Evolutionary conservation across 2,329 filamentous ascomycete genomes (phyloP).

Genomic region (Mollisiaceae sp.): DNA sequence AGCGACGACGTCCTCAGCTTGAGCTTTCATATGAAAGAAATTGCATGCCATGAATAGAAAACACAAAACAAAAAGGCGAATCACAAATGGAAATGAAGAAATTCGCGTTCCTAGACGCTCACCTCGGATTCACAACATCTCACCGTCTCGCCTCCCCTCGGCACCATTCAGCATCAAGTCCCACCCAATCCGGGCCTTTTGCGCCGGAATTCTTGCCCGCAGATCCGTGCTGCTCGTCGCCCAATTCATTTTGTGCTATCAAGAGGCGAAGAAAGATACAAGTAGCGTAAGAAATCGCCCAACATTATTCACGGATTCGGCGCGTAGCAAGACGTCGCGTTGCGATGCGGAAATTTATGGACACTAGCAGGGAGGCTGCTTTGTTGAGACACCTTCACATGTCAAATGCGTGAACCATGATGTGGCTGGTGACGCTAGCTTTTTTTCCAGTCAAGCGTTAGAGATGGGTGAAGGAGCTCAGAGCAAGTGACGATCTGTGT

Average conservation of each 20-base stretch:
- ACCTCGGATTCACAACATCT: conserved; percentile 3
- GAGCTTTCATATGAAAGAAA: neutral
- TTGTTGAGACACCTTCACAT: conserved; percentile 20
- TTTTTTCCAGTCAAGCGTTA: neutral
- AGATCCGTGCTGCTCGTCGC: conserved; percentile 11
- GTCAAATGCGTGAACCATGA: conserved; percentile 11
- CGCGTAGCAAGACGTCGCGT: neutral
- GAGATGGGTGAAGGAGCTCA: neutral
- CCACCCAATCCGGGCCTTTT: conserved; percentile 6
- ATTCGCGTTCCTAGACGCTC: neutral
- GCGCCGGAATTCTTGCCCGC: neutral
- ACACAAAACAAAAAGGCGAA: neutral
- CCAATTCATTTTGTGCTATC: neutral
- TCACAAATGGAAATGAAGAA: neutral
- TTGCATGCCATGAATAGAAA: neutral
- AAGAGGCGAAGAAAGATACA: conserved; percentile 7
- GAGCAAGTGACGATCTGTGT: neutral
- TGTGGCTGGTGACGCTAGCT: conserved; percentile 18
- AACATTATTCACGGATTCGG: conserved; percentile 5
- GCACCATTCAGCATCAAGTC: neutral
- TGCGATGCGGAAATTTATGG: neutral
- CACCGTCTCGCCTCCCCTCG: conserved; percentile 5
- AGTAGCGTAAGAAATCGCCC: conserved; percentile 12
- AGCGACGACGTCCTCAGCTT: neutral
- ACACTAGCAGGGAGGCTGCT: neutral